Evolutionary conservation across 495 filamentous ascomycete genomes (phyloP).

Genomic region (Choiromyces venosus): DNA sequence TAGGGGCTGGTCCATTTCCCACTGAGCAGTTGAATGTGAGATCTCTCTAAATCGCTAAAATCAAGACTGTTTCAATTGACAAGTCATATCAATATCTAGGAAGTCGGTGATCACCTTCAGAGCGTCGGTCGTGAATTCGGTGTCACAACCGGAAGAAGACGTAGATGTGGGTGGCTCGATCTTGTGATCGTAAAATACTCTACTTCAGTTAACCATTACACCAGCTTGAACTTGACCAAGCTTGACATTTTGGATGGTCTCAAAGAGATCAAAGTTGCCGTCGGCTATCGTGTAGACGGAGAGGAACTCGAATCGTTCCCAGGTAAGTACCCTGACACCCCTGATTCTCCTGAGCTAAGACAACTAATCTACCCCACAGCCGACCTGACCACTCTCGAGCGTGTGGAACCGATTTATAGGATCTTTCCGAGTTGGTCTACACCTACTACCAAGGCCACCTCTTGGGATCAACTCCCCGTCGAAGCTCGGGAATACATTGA

Average conservation of each 20-base stretch:
- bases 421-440: conserved; percentile 73
- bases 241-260: conserved; percentile 83
- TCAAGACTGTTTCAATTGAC: not conserved
- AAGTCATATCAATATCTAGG: conserved; percentile 27
- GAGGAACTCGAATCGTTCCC: conserved; percentile 58
- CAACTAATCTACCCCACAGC: conserved; percentile 43
- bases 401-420: conserved; percentile 61
- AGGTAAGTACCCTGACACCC: conserved; percentile 1
- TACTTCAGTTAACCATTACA: conserved; percentile 65
- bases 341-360: too few relatives aligned
- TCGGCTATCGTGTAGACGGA: conserved; percentile 60
- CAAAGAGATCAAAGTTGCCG: conserved; percentile 69
- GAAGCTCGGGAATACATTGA: conserved; percentile 69
- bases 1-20: conserved; percentile 77
- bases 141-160: conserved; percentile 74
- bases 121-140: conserved; percentile 62
- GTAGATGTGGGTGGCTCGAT: conserved; percentile 87
- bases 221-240: conserved; percentile 76
- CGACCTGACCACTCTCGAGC: conserved; percentile 57
- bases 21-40: conserved; percentile 65
- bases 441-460: conserved; percentile 58
- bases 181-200: conserved; percentile 80
- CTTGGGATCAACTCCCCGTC: conserved; percentile 61
- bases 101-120: conserved; percentile 60
- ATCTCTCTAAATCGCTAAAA: conserved; percentile 11